These are phyloP conservation scores for Solanum sitiens DNA, from an alignment of 257 asterid genomes.

Conservation along the genomic window DNA sequence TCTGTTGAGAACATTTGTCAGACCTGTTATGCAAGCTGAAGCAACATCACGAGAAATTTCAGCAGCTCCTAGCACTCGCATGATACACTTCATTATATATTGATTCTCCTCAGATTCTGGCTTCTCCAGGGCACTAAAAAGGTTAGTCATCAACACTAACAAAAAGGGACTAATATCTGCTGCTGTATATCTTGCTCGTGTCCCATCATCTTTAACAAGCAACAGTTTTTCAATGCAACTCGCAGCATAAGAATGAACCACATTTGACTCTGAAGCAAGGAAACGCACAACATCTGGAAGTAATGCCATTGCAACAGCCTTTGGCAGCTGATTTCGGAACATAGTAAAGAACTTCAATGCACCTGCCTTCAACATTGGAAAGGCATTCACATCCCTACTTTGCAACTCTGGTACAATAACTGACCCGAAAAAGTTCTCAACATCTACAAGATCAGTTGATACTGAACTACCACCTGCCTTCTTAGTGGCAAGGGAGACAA, in stretches of 20 bases:
- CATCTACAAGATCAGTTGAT: conserved; percentile 85
- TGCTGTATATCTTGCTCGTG: conserved; percentile 59
- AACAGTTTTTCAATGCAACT: conserved; percentile 91
- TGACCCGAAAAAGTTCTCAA: conserved; percentile 65
- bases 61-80: conserved; percentile 91
- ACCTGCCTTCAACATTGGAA: conserved; percentile 87
- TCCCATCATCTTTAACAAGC: conserved; percentile 76
- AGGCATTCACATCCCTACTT: conserved; percentile 61
- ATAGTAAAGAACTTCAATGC: conserved; percentile 83
- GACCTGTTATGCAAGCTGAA: conserved; percentile 67
- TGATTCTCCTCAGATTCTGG: conserved; percentile 97
- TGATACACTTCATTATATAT: conserved; percentile 90
- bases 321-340: conserved; percentile 79
- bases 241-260: conserved; percentile 95
- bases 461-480: conserved; percentile 67
- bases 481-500: conserved; percentile 82
- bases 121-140: conserved; percentile 69
- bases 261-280: conserved; percentile 65
- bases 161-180: conserved; percentile 64
- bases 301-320: conserved; percentile 53
- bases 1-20: conserved; percentile 50
- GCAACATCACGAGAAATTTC: conserved; percentile 65
- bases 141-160: conserved; percentile 62
- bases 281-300: conserved; percentile 77
- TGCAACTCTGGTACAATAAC: conserved; percentile 88